Evolutionary conservation across 306 rosid genomes (phyloP).

Genomic region (Acacia melanoxylon): DNA sequence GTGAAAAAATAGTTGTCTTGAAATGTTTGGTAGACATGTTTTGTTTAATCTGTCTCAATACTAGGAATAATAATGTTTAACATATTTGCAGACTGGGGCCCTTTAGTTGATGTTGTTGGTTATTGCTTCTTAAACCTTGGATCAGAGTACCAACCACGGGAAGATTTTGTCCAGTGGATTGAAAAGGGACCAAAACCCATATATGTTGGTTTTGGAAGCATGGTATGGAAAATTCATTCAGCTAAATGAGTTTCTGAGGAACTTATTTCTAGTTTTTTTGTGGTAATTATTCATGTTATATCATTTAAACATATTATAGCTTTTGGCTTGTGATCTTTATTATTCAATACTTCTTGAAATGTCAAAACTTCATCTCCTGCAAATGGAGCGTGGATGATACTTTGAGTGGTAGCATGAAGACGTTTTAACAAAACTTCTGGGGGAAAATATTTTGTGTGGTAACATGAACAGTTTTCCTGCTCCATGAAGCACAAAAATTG

Average conservation of each 20-base stretch:
- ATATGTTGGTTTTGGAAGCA: slow-evolving; percentile 97
- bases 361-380: not conserved
- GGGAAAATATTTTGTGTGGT: not conserved
- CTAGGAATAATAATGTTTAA: slow-evolving; percentile 33
- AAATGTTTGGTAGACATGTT: slow-evolving; percentile 20
- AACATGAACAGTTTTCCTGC: not conserved
- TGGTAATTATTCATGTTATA: not conserved
- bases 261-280: slow-evolving; percentile 13
- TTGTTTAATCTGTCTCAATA: slow-evolving; percentile 24
- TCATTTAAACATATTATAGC: not conserved
- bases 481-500: not conserved
- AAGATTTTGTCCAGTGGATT: slow-evolving; percentile 78
- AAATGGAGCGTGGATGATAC: slow-evolving; percentile 10
- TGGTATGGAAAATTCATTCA: slow-evolving; percentile 62
- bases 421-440: not conserved
- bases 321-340: not conserved
- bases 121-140: slow-evolving; percentile 84
- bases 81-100: slow-evolving; percentile 86
- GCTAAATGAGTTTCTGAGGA: not conserved
- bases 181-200: slow-evolving; percentile 73
- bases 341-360: slow-evolving; percentile 5
- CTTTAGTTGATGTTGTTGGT: slow-evolving; percentile 90
- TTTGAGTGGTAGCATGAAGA: not conserved
- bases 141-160: slow-evolving; percentile 76
- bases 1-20: slow-evolving; percentile 11